A percentile compares a stretch with the other conserved stretches of the same genome.
Conservation (phyloP, 768 basidiomycete genomes). For the Chalciporus chontae region DNA sequence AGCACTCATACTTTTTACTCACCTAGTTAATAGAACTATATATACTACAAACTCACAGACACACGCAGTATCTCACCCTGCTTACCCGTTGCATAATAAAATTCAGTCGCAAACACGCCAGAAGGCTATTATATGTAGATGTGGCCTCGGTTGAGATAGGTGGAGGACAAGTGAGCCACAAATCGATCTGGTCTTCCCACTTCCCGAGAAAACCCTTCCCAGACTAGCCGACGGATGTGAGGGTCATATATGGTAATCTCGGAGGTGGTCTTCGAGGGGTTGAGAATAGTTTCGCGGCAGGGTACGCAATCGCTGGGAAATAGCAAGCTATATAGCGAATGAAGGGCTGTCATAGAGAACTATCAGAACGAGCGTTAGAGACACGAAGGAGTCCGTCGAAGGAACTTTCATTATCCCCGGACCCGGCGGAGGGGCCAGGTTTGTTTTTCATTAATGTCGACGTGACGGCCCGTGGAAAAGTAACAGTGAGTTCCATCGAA, state of each 20-base stretch:
- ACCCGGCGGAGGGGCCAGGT: too few species aligned
- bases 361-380: neutral
- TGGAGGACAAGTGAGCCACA: constrained; percentile 69
- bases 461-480: too few species aligned
- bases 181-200: constrained; percentile 56
- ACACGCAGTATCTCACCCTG: neutral
- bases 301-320: constrained; percentile 77
- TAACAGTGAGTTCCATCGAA: too few species aligned
- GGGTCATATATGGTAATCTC: constrained; percentile 84
- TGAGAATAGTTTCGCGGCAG: constrained; percentile 71
- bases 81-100: too few species aligned
- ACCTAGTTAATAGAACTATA: neutral
- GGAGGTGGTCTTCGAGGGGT: constrained; percentile 67
- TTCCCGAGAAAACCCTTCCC: constrained; percentile 75
- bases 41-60: constrained; percentile 5
- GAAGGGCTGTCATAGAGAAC: constrained; percentile 54
- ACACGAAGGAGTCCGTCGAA: constrained; percentile 49
- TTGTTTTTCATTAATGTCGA: too few species aligned
- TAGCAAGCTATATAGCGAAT: constrained; percentile 78
- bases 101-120: too few species aligned
- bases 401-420: too few species aligned
- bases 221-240: constrained; percentile 80
- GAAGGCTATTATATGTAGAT: too few species aligned
- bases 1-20: neutral
- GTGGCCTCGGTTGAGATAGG: constrained; percentile 3